Evolutionary conservation across 805 yeast species (phyloP).

Genomic region (Yamadazyma sp.): DNA sequence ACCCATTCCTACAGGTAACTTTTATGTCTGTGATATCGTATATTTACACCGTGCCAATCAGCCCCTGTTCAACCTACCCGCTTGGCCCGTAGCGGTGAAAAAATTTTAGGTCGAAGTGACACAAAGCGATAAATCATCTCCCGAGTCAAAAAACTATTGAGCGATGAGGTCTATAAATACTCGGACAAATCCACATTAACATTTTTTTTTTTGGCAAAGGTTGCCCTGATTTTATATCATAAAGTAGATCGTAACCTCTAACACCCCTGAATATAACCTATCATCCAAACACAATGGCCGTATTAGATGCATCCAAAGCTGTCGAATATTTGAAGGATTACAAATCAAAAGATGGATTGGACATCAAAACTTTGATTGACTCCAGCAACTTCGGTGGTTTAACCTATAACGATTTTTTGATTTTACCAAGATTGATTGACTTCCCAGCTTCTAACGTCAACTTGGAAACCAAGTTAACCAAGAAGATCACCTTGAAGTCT

Average conservation of each 20-base stretch:
- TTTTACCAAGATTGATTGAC: conserved; percentile 91
- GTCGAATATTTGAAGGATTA: conserved; percentile 64
- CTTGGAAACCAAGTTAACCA: conserved; percentile 86
- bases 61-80: too few relatives aligned
- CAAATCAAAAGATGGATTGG: conserved; percentile 78
- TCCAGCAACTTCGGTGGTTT: conserved; percentile 90
- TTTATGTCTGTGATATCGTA: too few relatives aligned
- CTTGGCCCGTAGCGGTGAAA: too few relatives aligned
- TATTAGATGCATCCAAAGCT: conserved; percentile 55
- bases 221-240: conserved; percentile 28
- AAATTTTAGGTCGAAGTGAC: too few relatives aligned
- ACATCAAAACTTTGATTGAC: conserved; percentile 82
- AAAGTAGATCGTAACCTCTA: too few relatives aligned
- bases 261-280: too few relatives aligned
- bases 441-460: conserved; percentile 79
- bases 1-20: too few relatives aligned
- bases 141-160: conserved; percentile 1
- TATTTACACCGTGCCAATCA: too few relatives aligned
- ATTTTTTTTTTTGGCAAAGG: conserved; percentile 44
- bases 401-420: conserved; percentile 94
- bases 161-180: conserved; percentile 12
- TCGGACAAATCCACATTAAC: conserved; percentile 3
- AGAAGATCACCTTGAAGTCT: conserved; percentile 84
- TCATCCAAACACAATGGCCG: background rate
- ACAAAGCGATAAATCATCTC: too few relatives aligned